phyloP scores from a whole-genome alignment of 192 early-diverging fungal genomes.

The Coemansia nantahalensis region DNA sequence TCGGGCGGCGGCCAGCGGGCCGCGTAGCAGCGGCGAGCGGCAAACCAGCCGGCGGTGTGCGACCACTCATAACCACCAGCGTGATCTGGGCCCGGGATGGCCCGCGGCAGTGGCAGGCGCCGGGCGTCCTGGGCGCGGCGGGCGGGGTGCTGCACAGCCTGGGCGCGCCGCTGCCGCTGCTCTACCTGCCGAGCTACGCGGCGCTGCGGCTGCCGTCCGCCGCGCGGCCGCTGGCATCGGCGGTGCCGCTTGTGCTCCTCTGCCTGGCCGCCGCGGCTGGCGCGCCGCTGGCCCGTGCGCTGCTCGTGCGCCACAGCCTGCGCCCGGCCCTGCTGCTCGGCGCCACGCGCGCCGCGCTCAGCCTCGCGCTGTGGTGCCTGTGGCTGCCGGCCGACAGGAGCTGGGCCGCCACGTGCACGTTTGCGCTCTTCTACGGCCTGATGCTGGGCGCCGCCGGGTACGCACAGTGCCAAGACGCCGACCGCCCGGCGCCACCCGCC shows the following conservation, averaged over 20 bases:
- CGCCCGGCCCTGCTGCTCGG: background rate
- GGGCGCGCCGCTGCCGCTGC: background rate
- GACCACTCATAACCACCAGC: too few relatives aligned
- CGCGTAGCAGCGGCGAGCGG: too few relatives aligned
- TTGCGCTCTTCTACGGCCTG: slow-evolving; percentile 15
- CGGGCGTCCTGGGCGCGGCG: too few relatives aligned
- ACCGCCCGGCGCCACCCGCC: background rate
- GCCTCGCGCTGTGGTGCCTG: slow-evolving; percentile 17
- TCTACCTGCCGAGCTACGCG: background rate
- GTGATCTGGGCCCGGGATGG: too few relatives aligned
- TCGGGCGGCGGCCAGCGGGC: background rate
- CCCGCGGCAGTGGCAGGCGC: too few relatives aligned
- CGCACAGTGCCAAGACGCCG: background rate
- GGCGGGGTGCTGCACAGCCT: background rate
- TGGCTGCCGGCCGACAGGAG: slow-evolving; percentile 25
- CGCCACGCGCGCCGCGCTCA: background rate
- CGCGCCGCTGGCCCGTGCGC: background rate
- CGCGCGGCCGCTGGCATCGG: background rate
- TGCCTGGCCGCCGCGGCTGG: background rate
- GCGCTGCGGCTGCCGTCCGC: background rate
- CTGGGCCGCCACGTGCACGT: slow-evolving; percentile 10
- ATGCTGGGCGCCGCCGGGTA: slow-evolving; percentile 4
- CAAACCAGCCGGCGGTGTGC: too few relatives aligned
- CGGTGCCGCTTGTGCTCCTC: slow-evolving; percentile 1
- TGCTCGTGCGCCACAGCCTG: background rate